phyloP scores from a whole-genome alignment of 306 rosid genomes.

The Prunus persica region Prunus_persica_NCBIv2 NC_034012.1:9007501-9008000 shows the following conservation, averaged over 20 bases:
- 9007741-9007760: constrained; percentile 86
- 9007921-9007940: constrained; percentile 73
- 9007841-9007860: constrained; percentile 41
- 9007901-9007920: constrained; percentile 68
- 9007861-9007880: constrained; percentile 17
- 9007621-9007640: constrained; percentile 33
- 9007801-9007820: constrained; percentile 57
- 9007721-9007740: constrained; percentile 50
- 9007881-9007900: constrained; percentile 42
- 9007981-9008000: constrained; percentile 31
- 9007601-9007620: constrained; percentile 43
- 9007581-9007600: constrained; percentile 23
- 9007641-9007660: constrained; percentile 58
- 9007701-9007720: constrained; percentile 49
- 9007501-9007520: constrained; percentile 53
- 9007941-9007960: constrained; percentile 71
- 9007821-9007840: constrained; percentile 65
- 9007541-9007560: constrained; percentile 62
- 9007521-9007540: constrained; percentile 45
- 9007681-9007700: constrained; percentile 46
- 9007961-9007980: constrained; percentile 64
- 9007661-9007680: constrained; percentile 53
- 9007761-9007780: constrained; percentile 48
- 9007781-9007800: constrained; percentile 63
- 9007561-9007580: constrained; percentile 59